These are phyloP conservation scores for Trichoderma atrobrunneum DNA, from an alignment of 2,329 filamentous ascomycete species.

Conservation along the genomic window DNA sequence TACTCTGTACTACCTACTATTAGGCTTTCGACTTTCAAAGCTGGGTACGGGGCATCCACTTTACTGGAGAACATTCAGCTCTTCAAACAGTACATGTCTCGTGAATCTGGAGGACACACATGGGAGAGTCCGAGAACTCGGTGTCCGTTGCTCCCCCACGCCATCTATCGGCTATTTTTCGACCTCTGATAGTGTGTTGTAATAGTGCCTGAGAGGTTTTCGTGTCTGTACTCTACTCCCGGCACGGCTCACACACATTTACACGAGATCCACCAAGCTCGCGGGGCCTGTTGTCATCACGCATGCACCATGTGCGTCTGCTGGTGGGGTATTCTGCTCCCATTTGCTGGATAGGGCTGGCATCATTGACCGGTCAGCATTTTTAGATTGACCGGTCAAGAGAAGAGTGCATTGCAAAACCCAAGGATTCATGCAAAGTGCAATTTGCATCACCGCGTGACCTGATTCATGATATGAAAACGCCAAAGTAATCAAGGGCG, in stretches of 20 bases:
- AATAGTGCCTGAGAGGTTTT: neutral
- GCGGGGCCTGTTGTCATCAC: conserved; percentile 4
- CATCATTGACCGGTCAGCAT: conserved; percentile 11
- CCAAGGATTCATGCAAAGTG: neutral
- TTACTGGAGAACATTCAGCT: neutral
- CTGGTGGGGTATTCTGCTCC: neutral
- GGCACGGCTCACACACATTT: neutral
- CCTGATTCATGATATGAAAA: neutral
- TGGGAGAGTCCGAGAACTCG: neutral
- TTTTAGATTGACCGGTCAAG: conserved; percentile 13
- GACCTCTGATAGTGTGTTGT: neutral
- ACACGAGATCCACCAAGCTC: neutral
- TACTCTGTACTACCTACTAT: neutral
- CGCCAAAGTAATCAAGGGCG: neutral
- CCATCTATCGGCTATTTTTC: neutral
- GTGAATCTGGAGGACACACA: neutral
- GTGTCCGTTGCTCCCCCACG: neutral
- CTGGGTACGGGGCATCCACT: neutral
- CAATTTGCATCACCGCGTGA: conserved; percentile 1
- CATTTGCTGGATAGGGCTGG: conserved; percentile 15
- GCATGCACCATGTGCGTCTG: neutral
- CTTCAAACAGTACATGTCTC: neutral
- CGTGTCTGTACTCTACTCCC: neutral
- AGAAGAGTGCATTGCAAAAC: neutral
- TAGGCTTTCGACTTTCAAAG: neutral